phyloP scores from a whole-genome alignment of 2,329 filamentous ascomycete species.

The Verticillium albo-atrum region DNA sequence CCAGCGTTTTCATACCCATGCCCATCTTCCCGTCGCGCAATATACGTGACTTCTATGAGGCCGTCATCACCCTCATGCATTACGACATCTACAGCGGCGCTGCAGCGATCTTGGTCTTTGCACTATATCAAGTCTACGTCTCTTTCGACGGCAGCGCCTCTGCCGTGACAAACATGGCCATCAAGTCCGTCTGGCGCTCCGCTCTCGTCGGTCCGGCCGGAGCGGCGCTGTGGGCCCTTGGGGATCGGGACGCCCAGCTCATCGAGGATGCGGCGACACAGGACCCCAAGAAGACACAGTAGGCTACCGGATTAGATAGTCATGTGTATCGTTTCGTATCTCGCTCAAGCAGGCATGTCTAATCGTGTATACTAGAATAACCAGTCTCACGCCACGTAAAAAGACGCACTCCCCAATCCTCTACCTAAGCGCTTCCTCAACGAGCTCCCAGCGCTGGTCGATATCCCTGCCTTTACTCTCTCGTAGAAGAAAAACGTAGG shows the following conservation, averaged over 20 bases:
- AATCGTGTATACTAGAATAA: too few relatives aligned
- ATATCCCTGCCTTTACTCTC: too few relatives aligned
- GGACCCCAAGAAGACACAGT: conserved; percentile 1
- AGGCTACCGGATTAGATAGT: background rate
- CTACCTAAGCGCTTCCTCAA: too few relatives aligned
- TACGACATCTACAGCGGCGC: conserved; percentile 17
- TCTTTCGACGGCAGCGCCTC: background rate
- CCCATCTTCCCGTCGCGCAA: conserved; percentile 1
- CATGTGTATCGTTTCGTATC: background rate
- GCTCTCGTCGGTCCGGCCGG: conserved; percentile 13
- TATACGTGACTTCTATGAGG: conserved; percentile 5
- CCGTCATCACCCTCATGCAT: conserved; percentile 11
- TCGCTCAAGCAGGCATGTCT: too few relatives aligned
- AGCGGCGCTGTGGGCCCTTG: conserved; percentile 12
- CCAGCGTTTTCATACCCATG: conserved; percentile 8
- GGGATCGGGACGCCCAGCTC: conserved; percentile 12
- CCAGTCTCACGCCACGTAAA: too few relatives aligned
- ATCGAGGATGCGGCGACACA: background rate
- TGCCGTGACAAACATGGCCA: conserved; percentile 1
- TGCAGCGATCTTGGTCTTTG: conserved; percentile 6
- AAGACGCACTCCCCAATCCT: too few relatives aligned
- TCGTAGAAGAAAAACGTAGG: too few relatives aligned
- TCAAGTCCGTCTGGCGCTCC: conserved; percentile 4
- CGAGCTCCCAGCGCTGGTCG: too few relatives aligned
- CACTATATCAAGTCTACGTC: conserved; percentile 8